Base-by-base conservation (phyloP, 768 basidiomycete genomes). In the Hygrophorus pudorinus region DNA sequence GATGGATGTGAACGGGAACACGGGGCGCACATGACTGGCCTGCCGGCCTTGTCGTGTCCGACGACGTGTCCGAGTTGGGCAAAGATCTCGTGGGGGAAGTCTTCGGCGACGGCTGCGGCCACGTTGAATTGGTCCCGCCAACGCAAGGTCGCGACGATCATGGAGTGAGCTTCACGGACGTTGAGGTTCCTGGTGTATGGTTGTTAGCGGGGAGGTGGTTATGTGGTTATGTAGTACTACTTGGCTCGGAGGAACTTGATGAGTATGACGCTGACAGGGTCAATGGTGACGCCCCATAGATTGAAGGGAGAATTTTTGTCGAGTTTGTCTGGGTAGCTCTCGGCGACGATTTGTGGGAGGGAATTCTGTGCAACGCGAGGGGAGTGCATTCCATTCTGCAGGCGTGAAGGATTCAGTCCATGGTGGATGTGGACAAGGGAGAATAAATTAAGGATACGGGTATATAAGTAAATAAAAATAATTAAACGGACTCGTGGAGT, bases 231-330 rank as follows among this genome's bases (percentile, higher is more conserved):
- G 36, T 59, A 29, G n/a, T n/a, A n/a, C n/a, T 52, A 79, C 83
- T 82, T 75, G 4, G 87, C 87, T 45, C 82, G 72, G 24, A 87
- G 63, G 66, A 89, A 90, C 56, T 89, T 88, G 74, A 88, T 76
- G 30, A 90, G 67, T 7, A 89, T 55, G 27, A 89, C 84, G 53
- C 82, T 86, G 47, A 45, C 48, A 2, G 87, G 81, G 58, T 84
- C 73, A 20, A 90, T 72, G 1, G 56, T 60, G 14, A 90, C 75
- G 20, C 85, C 82, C 87, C 87, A 90, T 45, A 90, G 58, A 4
- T 55, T 65, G 51, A 83, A 70, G 7, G 78, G 61, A 1, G 66
- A 67, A 0, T 67, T 65, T 44, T 66, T 72, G 9, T 47, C 45
- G 5, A 68, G 58, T 37, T 75, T 70, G 40, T 83, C 76, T 1